These are phyloP conservation scores for Kingdonia uniflora DNA, from an alignment of 164 flowering plant genomes.

Conservation along the genomic window DNA sequence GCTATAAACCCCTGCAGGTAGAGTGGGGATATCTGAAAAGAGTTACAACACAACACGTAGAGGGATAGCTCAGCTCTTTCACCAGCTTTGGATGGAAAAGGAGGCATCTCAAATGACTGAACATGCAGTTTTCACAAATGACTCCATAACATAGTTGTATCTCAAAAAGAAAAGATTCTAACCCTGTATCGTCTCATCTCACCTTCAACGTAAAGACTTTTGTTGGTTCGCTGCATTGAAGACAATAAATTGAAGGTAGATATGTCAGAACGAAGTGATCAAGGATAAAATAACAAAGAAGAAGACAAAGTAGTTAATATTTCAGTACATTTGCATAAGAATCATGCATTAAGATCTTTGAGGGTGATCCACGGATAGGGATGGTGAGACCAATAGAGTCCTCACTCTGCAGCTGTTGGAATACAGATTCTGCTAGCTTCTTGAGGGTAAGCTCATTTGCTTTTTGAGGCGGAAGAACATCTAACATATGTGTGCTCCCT, in stretches of 20 bases:
- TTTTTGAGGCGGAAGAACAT: conserved; percentile 14
- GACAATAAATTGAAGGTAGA: conserved; percentile 1
- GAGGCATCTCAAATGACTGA: no score
- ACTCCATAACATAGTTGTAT: no score
- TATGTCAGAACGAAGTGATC: background rate
- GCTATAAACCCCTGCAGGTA: no score
- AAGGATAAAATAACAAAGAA: no score
- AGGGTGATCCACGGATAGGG: background rate
- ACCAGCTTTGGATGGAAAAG: no score
- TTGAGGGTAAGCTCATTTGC: conserved; percentile 31
- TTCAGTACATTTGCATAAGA: conserved; percentile 11
- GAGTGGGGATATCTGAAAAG: no score
- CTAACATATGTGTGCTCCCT: conserved; percentile 6
- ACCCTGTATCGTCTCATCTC: no score
- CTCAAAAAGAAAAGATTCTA: no score
- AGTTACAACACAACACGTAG: no score
- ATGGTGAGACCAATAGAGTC: conserved; percentile 8
- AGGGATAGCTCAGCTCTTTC: no score
- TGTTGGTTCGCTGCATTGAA: conserved; percentile 21
- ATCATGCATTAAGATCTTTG: no score
- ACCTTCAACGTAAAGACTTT: conserved; percentile 1
- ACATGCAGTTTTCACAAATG: no score
- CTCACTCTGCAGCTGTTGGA: conserved; percentile 17
- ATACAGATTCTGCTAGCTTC: conserved; percentile 28
- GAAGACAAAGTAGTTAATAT: background rate